phyloP scores from a whole-genome alignment of 192 early-diverging fungal species.

The Coemansia sp. region DNA sequence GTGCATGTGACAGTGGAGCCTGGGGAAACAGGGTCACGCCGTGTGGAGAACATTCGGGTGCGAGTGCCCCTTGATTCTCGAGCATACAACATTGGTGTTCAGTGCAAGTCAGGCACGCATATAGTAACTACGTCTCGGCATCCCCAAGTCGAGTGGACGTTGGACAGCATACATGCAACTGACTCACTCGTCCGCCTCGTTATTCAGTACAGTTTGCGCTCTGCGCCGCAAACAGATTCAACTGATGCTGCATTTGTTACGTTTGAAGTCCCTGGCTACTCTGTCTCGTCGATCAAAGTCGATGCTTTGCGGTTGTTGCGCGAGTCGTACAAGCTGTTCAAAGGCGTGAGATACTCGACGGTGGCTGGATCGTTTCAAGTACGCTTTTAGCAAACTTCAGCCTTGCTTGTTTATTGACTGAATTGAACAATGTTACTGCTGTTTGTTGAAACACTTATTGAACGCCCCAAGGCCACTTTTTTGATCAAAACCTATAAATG shows the following conservation, averaged over 20 bases:
- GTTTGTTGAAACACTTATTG: too few species aligned
- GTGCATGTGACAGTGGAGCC: constrained; percentile 14
- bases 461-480: too few species aligned
- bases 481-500: too few species aligned
- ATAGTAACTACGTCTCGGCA: constrained; percentile 19
- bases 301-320: constrained; percentile 36
- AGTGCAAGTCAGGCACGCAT: constrained; percentile 40
- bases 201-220: constrained; percentile 24
- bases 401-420: too few species aligned
- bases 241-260: constrained; percentile 25
- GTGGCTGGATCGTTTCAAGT: constrained; percentile 37
- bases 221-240: background rate
- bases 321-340: constrained; percentile 48
- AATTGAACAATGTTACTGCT: too few species aligned
- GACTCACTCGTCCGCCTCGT: constrained; percentile 18
- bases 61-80: constrained; percentile 28
- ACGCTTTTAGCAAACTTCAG: constrained; percentile 19
- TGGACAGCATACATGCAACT: constrained; percentile 17
- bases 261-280: constrained; percentile 44
- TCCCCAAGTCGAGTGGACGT: constrained; percentile 38
- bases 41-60: constrained; percentile 34
- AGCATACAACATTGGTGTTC: constrained; percentile 46
- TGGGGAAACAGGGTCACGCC: constrained; percentile 11
- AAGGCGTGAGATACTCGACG: constrained; percentile 43
- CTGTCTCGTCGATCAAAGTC: constrained; percentile 41